Base-by-base conservation (phyloP, 345 rosid genomes). In the Passiflora organensis region DNA sequence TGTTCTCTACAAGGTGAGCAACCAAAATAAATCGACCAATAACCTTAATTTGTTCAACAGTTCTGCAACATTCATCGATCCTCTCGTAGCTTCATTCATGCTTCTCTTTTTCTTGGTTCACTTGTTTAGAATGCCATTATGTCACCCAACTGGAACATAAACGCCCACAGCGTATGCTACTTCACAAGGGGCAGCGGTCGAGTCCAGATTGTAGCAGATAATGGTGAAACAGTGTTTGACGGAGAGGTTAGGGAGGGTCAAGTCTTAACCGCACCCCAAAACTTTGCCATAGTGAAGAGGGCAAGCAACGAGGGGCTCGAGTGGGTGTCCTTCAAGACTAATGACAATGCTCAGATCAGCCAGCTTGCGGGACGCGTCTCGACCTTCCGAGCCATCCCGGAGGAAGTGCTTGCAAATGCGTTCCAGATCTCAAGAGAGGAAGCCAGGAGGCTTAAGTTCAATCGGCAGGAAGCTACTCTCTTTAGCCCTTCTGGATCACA, bases 81-180 rank as follows among this genome's bases (percentile, higher is more conserved):
- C n/a, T n/a, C n/a, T n/a, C n/a, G n/a, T n/a, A n/a, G n/a, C n/a
- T n/a, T n/a, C n/a, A n/a, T n/a, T n/a, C n/a, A n/a, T n/a, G n/a
- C n/a, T n/a, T n/a, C n/a, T n/a, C n/a, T n/a, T n/a, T n/a, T n/a
- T n/a, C n/a, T n/a, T n/a, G n/a, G n/a, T n/a, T n/a, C 22, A 22
- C 10, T 10, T 37, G 2, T 66, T 51, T 75, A 82, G 80, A 68
- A 82, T 21, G 84, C 76, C 0, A 4, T 72, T 5, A 25, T 43
- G 48, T 25, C 60, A 21, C 80, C 82, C 0, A 66, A 70, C 53
- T 72, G 73, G 73, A 69, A 72, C 70, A 6, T 51, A 13, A 72
- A 82, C 42, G 67, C 78, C 18, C 76, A 81, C 75, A 50, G 69
- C 62, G 28, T 81, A 2, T 34, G 58, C 20, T 79, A 71, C 69